Conservation (phyloP, 31 red algal species). For the Porphyra umbilicalis region DNA sequence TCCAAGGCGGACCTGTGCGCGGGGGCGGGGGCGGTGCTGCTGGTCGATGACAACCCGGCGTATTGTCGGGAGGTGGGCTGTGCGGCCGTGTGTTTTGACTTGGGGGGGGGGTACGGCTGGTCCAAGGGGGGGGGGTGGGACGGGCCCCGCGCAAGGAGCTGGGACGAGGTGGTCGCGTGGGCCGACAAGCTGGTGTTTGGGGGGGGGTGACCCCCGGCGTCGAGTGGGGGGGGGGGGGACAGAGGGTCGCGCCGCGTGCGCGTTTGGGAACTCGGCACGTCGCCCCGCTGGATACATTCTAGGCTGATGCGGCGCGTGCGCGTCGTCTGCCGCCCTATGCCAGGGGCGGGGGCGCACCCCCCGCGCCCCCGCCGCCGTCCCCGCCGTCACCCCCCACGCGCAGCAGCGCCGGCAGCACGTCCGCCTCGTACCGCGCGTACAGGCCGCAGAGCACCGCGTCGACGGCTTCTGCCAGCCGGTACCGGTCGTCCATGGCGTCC, state of each 20-base stretch:
- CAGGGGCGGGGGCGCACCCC: not conserved
- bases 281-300: no score
- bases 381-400: not conserved
- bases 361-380: not conserved
- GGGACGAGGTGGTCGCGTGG: not conserved
- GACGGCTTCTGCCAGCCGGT: not conserved
- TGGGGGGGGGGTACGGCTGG: conserved; percentile 67
- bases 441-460: not conserved
- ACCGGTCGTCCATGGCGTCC: not conserved
- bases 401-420: not conserved
- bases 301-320: not conserved
- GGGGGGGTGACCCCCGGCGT: no score
- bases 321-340: not conserved
- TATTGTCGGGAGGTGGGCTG: conserved; percentile 44
- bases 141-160: not conserved
- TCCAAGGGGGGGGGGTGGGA: conserved; percentile 26
- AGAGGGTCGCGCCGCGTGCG: no score
- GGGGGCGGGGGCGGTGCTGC: conserved; percentile 35
- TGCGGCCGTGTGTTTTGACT: conserved; percentile 53
- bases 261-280: not conserved
- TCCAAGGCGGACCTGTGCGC: conserved; percentile 62
- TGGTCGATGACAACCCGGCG: conserved; percentile 66
- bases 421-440: not conserved
- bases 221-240: not conserved
- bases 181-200: not conserved